Conservation (phyloP, 1,284 basidiomycete genomes). For the Singerocomus inundabilis region DNA sequence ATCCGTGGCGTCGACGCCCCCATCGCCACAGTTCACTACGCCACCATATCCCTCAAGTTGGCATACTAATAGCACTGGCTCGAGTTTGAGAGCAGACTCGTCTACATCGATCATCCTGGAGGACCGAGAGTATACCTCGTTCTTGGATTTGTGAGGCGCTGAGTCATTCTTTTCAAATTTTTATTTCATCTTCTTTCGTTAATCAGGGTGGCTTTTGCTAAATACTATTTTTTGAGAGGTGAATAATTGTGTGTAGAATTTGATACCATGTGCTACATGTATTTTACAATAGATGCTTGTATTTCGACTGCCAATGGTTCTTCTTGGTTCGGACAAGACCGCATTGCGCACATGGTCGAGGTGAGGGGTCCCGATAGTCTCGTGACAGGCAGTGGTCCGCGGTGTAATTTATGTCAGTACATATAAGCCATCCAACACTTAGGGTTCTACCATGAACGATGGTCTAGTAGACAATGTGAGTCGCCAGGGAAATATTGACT, state of each 20-base stretch:
- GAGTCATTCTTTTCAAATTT: background rate
- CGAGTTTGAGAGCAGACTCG: background rate
- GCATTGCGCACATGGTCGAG: background rate
- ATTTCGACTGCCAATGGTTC: background rate
- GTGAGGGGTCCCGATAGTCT: no score
- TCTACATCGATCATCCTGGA: conserved; percentile 15
- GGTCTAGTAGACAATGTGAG: no score
- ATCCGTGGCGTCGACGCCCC: background rate
- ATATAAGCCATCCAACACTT: no score
- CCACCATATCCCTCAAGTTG: background rate
- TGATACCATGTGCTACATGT: background rate
- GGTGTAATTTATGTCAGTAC: no score
- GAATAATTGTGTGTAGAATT: background rate
- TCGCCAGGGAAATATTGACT: no score
- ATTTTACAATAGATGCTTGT: background rate
- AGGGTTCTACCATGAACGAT: no score
- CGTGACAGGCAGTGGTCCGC: no score
- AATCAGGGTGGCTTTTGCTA: background rate
- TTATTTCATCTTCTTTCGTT: background rate
- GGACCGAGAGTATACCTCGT: conserved; percentile 28
- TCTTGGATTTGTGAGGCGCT: conserved; percentile 25
- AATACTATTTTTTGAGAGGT: background rate
- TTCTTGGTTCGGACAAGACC: background rate
- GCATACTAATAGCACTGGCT: background rate
- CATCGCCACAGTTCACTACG: background rate